A percentile compares a stretch with the other conserved stretches of the same genome.
Conservation (phyloP, 1,284 basidiomycete species). For the Puccinia coronata region DNA sequence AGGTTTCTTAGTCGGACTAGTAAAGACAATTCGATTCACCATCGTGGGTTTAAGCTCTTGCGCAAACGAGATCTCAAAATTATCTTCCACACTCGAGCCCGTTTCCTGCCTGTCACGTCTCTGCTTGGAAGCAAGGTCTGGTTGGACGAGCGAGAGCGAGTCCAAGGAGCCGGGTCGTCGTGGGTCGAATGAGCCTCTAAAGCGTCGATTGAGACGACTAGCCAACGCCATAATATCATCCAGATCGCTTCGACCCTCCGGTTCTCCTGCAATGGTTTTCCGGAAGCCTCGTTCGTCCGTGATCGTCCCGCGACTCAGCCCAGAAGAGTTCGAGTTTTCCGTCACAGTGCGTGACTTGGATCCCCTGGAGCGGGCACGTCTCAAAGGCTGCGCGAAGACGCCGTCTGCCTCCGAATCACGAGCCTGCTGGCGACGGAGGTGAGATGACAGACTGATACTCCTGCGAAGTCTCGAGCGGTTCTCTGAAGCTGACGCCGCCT, state of each 20-base stretch:
- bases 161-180: neutral
- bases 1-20: neutral
- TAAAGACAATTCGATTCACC: conserved; percentile 9
- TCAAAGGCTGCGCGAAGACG: neutral
- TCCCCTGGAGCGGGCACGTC: neutral
- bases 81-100: neutral
- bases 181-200: neutral
- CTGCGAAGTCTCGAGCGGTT: conserved; percentile 14
- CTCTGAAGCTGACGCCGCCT: neutral
- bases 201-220: conserved; percentile 17
- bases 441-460: conserved; percentile 14
- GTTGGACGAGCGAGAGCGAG: neutral
- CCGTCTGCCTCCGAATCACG: neutral
- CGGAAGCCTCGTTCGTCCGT: neutral
- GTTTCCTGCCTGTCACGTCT: conserved; percentile 15
- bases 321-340: conserved; percentile 20
- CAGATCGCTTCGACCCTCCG: neutral
- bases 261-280: neutral
- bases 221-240: conserved; percentile 12
- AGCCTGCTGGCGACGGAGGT: neutral
- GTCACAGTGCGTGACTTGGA: conserved; percentile 21
- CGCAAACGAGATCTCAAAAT: neutral
- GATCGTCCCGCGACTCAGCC: neutral
- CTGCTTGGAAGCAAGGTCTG: neutral
- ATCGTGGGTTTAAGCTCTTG: conserved; percentile 10